These are phyloP conservation scores for Auricularia sp. DNA, from an alignment of 768 basidiomycete genomes.

Conservation along the genomic window DNA sequence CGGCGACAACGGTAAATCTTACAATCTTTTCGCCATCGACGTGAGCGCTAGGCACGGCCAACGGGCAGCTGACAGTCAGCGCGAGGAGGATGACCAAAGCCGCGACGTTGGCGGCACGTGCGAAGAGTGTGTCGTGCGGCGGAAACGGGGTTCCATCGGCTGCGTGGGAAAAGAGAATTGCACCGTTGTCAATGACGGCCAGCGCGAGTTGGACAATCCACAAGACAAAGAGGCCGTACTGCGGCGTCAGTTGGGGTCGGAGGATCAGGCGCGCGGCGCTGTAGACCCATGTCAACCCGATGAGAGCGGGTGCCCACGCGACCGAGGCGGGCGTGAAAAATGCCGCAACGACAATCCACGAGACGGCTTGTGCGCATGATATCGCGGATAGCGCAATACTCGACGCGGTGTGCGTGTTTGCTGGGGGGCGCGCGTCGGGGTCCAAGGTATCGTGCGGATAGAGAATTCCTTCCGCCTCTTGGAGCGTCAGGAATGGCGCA, in stretches of 20 bases:
- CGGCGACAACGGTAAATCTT: conserved; percentile 17
- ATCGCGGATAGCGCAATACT: conserved; percentile 35
- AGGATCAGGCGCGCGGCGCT: conserved; percentile 39
- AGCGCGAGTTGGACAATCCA: conserved; percentile 40
- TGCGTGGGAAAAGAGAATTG: conserved; percentile 33
- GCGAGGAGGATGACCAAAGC: conserved; percentile 34
- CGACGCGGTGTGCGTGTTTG: conserved; percentile 45
- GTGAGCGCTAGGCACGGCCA: conserved; percentile 46
- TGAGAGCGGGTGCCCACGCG: conserved; percentile 29
- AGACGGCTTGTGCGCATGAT: conserved; percentile 45
- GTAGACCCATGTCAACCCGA: conserved; percentile 58
- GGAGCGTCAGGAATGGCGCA: conserved; percentile 9
- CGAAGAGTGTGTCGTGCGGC: conserved; percentile 17
- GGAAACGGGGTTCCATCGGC: conserved; percentile 37
- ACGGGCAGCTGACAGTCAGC: conserved; percentile 51
- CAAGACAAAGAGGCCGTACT: conserved; percentile 54
- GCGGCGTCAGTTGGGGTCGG: conserved; percentile 45
- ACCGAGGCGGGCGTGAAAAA: conserved; percentile 24
- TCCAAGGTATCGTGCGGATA: not conserved
- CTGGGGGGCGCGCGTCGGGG: not conserved
- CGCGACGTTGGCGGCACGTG: conserved; percentile 33
- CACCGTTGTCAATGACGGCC: conserved; percentile 42
- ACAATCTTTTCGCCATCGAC: conserved; percentile 54
- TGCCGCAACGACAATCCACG: conserved; percentile 47
- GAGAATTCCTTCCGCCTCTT: conserved; percentile 13